phyloP scores from a whole-genome alignment of 2,329 filamentous ascomycete genomes.

The Botrytis porri region DNA sequence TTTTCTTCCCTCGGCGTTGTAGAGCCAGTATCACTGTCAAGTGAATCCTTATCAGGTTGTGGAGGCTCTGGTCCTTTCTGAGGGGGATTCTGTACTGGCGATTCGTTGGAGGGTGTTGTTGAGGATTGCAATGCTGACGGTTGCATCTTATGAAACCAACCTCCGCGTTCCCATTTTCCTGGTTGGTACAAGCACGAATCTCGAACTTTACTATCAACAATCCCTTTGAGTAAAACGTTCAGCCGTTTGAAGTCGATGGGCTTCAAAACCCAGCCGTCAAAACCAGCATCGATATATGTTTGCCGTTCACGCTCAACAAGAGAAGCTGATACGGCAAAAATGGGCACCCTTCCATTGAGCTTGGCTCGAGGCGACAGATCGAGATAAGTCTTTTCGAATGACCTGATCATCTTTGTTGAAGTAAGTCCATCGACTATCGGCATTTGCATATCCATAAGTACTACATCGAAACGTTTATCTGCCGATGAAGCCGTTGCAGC shows the following conservation, averaged over 20 bases:
- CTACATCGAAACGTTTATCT: constrained; percentile 62
- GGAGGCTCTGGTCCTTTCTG: neutral
- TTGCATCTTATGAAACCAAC: constrained; percentile 62
- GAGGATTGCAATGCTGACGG: constrained; percentile 14
- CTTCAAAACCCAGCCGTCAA: constrained; percentile 89
- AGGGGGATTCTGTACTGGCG: constrained; percentile 10
- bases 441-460: constrained; percentile 97
- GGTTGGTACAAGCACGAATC: constrained; percentile 63
- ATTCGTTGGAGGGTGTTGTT: constrained; percentile 6
- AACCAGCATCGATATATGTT: constrained; percentile 72
- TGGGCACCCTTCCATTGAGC: constrained; percentile 66
- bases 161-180: constrained; percentile 80
- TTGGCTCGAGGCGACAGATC: constrained; percentile 57
- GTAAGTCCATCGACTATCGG: constrained; percentile 82
- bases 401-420: constrained; percentile 80
- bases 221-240: constrained; percentile 64
- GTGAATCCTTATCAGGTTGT: constrained; percentile 6
- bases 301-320: constrained; percentile 67
- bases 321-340: constrained; percentile 85
- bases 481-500: neutral
- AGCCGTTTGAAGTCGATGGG: constrained; percentile 79
- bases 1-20: neutral
- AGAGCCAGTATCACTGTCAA: neutral
- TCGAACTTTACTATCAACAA: constrained; percentile 58
- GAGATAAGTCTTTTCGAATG: constrained; percentile 57